Evolutionary conservation across 1,284 basidiomycete genomes (phyloP).

Genomic region (Malassezia sympodialis): DNA sequence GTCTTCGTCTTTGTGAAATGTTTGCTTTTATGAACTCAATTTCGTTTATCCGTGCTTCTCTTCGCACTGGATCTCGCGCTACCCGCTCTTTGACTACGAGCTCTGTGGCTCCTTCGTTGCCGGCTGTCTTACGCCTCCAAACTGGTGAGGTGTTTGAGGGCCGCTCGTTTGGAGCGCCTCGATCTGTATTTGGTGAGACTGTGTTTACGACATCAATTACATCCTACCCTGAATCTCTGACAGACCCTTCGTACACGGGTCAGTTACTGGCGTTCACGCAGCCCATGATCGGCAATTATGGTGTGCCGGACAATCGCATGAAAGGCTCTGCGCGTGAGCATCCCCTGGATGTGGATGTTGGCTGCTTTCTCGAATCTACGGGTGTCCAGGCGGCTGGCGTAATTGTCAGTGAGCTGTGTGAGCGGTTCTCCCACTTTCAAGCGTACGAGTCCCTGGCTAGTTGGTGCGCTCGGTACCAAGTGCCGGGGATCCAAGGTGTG

Average conservation of each 20-base stretch:
- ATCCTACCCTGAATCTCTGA: slow-evolving; percentile 99
- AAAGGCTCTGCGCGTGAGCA: slow-evolving; percentile 50
- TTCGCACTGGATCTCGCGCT: slow-evolving; percentile 16
- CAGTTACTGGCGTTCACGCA: slow-evolving; percentile 98
- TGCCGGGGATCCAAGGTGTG: slow-evolving; percentile 90
- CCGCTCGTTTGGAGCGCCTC: slow-evolving; percentile 76
- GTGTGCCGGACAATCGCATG: slow-evolving; percentile 67
- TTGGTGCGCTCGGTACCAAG: slow-evolving; percentile 81
- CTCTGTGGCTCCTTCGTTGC: slow-evolving; percentile 48
- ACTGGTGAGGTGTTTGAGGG: slow-evolving; percentile 84
- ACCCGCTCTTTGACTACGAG: slow-evolving; percentile 30
- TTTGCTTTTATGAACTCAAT: not conserved
- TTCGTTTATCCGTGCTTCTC: slow-evolving; percentile 16
- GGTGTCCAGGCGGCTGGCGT: slow-evolving; percentile 84
- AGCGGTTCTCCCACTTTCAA: slow-evolving; percentile 85
- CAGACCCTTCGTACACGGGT: slow-evolving; percentile 93
- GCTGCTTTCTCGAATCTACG: slow-evolving; percentile 64
- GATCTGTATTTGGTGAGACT: slow-evolving; percentile 86
- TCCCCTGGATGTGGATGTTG: slow-evolving; percentile 53
- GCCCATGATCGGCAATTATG: slow-evolving; percentile 97
- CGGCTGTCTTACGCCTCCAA: slow-evolving; percentile 83
- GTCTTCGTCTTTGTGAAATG: slow-evolving; percentile 15
- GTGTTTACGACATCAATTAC: slow-evolving; percentile 99
- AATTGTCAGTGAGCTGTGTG: slow-evolving; percentile 85
- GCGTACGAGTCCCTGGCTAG: slow-evolving; percentile 84